These are phyloP conservation scores for Hymenochaete sp. DNA, from an alignment of 1,284 basidiomycete genomes.

Conservation along the genomic window DNA sequence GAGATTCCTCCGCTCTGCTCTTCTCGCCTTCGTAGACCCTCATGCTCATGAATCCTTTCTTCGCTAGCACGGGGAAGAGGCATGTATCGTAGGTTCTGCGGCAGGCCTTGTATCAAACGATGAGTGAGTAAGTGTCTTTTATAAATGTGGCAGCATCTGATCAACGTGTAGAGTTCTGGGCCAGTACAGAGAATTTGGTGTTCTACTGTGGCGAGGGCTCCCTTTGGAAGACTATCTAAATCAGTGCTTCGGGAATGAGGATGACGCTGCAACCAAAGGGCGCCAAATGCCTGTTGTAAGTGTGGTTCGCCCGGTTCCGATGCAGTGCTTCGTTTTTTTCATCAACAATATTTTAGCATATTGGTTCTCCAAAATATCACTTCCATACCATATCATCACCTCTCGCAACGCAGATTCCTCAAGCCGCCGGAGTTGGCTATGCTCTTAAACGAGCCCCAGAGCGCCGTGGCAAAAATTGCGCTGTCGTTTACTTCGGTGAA, in stretches of 20 bases:
- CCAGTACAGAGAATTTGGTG: conserved; percentile 86
- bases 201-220: conserved; percentile 83
- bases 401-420: conserved; percentile 92
- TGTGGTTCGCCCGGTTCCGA: neutral
- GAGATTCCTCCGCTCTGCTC: too few species aligned
- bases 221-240: conserved; percentile 68
- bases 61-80: conserved; percentile 81
- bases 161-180: conserved; percentile 30
- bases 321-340: neutral
- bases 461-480: conserved; percentile 67
- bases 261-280: conserved; percentile 79
- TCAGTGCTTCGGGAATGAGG: conserved; percentile 81
- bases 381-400: conserved; percentile 94
- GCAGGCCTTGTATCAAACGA: conserved; percentile 79
- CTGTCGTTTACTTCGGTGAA: conserved; percentile 86
- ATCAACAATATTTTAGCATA: conserved; percentile 48
- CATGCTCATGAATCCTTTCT: conserved; percentile 1
- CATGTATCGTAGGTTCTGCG: conserved; percentile 83
- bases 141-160: neutral
- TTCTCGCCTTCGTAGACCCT: neutral
- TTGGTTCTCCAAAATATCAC: conserved; percentile 75
- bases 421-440: conserved; percentile 90
- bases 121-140: conserved; percentile 53
- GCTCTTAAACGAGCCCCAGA: conserved; percentile 75
- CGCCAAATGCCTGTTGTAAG: conserved; percentile 80